phyloP scores from a whole-genome alignment of 129 eudicot genomes.

The Tagetes erecta region DNA sequence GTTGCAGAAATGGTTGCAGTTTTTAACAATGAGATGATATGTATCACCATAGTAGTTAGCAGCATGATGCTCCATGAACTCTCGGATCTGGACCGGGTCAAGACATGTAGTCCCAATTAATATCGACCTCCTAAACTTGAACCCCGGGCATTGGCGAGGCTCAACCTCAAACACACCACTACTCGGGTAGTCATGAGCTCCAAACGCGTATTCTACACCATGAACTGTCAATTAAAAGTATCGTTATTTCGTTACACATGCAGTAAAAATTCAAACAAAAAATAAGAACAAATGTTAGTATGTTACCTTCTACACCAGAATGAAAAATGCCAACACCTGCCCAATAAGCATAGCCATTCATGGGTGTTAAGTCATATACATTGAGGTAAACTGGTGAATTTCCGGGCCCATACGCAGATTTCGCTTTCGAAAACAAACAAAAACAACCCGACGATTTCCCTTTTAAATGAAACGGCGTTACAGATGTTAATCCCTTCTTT shows the following conservation, averaged over 20 bases:
- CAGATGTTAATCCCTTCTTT: slow-evolving; percentile 59
- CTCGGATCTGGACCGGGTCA: slow-evolving; percentile 49
- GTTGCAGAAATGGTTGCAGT: slow-evolving; percentile 79
- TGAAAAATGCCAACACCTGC: slow-evolving; percentile 77
- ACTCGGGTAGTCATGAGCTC: slow-evolving; percentile 70
- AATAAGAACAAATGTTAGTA: not conserved
- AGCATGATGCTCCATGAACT: slow-evolving; percentile 61
- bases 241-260: not conserved
- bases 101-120: slow-evolving; percentile 62
- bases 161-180: slow-evolving; percentile 82
- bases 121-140: slow-evolving; percentile 70
- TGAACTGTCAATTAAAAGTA: slow-evolving; percentile 48
- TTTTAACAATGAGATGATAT: slow-evolving; percentile 72
- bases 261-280: not conserved
- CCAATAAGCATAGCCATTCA: slow-evolving; percentile 70
- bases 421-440: slow-evolving; percentile 61
- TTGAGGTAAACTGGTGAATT: slow-evolving; percentile 70
- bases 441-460: slow-evolving; percentile 58
- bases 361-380: slow-evolving; percentile 70
- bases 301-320: slow-evolving; percentile 81
- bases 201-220: slow-evolving; percentile 79
- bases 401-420: slow-evolving; percentile 48
- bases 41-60: slow-evolving; percentile 63
- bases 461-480: slow-evolving; percentile 45
- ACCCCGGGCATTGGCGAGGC: slow-evolving; percentile 80